phyloP scores from a whole-genome alignment of 2,329 filamentous ascomycete species.

The Dothiorella sarmentorum region DNA sequence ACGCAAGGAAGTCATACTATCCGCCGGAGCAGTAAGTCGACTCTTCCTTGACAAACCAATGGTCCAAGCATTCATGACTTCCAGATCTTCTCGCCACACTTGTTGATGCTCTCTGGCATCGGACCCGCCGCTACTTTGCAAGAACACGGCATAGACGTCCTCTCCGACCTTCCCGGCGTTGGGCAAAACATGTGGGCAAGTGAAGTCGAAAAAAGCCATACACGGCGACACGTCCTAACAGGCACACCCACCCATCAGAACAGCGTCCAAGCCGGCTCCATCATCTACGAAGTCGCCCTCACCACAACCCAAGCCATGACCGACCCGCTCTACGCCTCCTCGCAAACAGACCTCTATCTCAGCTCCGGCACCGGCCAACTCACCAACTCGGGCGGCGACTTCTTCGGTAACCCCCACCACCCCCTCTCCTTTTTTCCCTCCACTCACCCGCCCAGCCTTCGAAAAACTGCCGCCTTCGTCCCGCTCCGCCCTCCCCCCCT shows the following conservation, averaged over 20 bases:
- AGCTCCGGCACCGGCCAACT: not conserved
- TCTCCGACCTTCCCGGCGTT: constrained; percentile 27
- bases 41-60: too few species aligned
- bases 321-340: not conserved
- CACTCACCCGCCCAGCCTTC: not conserved
- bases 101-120: constrained; percentile 37
- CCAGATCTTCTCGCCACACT: constrained; percentile 33
- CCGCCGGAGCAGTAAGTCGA: constrained; percentile 38
- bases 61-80: not conserved
- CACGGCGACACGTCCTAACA: too few species aligned
- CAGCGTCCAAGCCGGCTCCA: not conserved
- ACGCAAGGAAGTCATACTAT: constrained; percentile 44
- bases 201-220: too few species aligned
- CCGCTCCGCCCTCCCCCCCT: not conserved
- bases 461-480: not conserved
- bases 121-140: constrained; percentile 27
- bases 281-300: not conserved
- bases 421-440: not conserved
- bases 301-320: not conserved
- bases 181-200: constrained; percentile 25
- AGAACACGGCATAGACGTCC: constrained; percentile 24
- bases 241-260: not conserved
- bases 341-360: not conserved
- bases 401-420: not conserved
- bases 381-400: not conserved